Evolutionary conservation across 2,329 filamentous ascomycete species (phyloP).

Genomic region (Xylariaceae sp.): DNA sequence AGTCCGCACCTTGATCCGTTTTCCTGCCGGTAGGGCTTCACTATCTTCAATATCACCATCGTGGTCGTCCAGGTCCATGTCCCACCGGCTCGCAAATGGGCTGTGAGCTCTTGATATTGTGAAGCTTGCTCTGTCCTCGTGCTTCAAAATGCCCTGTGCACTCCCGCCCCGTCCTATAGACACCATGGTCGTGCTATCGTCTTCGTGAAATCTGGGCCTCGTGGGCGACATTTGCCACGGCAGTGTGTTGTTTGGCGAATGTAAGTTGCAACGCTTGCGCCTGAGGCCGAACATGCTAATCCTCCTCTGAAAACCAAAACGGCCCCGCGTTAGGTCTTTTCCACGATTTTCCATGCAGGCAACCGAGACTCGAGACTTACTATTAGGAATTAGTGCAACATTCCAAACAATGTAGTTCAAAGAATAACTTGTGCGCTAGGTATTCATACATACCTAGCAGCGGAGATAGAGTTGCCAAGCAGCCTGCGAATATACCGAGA

Average conservation of each 20-base stretch:
- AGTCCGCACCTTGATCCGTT: slow-evolving; percentile 14
- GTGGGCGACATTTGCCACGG: slow-evolving; percentile 17
- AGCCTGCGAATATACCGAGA: slow-evolving; percentile 35
- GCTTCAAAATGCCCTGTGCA: neutral
- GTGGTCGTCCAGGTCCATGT: slow-evolving; percentile 12
- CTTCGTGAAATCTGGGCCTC: neutral
- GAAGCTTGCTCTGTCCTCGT: neutral
- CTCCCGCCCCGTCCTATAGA: slow-evolving; percentile 9
- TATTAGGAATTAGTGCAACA: too few relatives aligned
- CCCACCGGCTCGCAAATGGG: slow-evolving; percentile 11
- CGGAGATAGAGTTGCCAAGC: slow-evolving; percentile 31
- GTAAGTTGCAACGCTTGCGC: neutral
- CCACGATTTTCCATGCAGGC: too few relatives aligned
- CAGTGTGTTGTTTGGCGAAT: slow-evolving; percentile 5
- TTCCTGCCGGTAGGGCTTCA: slow-evolving; percentile 3
- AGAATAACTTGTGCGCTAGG: too few relatives aligned
- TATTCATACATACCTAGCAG: slow-evolving; percentile 19
- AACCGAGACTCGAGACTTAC: too few relatives aligned
- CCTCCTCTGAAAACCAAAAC: slow-evolving; percentile 25
- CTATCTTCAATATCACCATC: neutral
- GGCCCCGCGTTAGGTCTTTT: too few relatives aligned
- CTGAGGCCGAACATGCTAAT: slow-evolving; percentile 17
- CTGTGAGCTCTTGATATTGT: neutral
- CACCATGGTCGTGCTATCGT: slow-evolving; percentile 12
- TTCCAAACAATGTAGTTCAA: too few relatives aligned